These are phyloP conservation scores for Lentinula sp. DNA, from an alignment of 768 basidiomycete species.

Conservation along the genomic window DNA sequence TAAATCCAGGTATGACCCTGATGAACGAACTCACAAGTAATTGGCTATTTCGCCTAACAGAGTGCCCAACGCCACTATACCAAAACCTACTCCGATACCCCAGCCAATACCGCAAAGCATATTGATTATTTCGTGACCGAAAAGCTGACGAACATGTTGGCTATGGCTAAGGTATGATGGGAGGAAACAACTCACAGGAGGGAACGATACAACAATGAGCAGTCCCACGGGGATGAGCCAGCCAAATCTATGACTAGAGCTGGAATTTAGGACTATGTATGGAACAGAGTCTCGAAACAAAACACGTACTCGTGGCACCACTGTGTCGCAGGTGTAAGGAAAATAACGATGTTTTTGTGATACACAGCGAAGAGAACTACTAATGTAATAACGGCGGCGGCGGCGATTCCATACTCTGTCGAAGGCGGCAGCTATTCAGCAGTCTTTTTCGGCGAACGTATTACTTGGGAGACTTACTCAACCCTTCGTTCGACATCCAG, in stretches of 20 bases:
- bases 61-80: constrained; percentile 29
- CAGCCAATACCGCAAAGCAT: constrained; percentile 38
- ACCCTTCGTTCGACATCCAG: not conserved
- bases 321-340: constrained; percentile 41
- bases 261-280: not conserved
- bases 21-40: constrained; percentile 17
- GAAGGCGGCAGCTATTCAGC: not conserved
- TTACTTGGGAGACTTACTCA: not conserved
- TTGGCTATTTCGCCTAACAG: constrained; percentile 33
- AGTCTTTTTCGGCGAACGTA: not conserved
- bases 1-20: too few relatives aligned
- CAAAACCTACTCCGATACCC: constrained; percentile 40
- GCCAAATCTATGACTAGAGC: constrained; percentile 29
- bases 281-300: not conserved
- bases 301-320: constrained; percentile 38
- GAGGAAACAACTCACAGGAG: constrained; percentile 19
- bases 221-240: constrained; percentile 52
- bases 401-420: constrained; percentile 19
- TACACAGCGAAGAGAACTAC: constrained; percentile 33
- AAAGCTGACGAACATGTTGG: constrained; percentile 16
- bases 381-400: constrained; percentile 24
- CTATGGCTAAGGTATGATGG: not conserved
- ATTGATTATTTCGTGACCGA: constrained; percentile 40
- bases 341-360: constrained; percentile 42
- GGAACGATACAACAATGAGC: constrained; percentile 48